Percentiles rank a stretch among this genome's conserved stretches.
Conservation (phyloP, 1,139 yeast species). For the Meyerozyma smithsonii region DNA sequence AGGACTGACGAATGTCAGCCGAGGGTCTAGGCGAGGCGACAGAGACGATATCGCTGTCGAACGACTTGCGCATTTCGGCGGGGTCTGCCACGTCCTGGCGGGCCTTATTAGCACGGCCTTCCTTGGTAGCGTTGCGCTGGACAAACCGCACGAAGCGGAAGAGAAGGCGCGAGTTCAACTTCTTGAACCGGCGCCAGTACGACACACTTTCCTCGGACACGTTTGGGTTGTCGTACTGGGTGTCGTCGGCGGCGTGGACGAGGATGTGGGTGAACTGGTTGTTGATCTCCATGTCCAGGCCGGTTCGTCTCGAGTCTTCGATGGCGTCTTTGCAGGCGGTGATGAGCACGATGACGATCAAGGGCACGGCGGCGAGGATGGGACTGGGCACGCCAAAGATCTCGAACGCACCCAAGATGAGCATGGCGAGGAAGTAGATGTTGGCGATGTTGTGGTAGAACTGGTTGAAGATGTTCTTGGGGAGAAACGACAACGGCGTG, state of each 20-base stretch:
- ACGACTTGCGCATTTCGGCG: conserved; percentile 22
- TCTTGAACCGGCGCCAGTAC: conserved; percentile 65
- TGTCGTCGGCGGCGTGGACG: conserved; percentile 7
- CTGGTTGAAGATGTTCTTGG: conserved; percentile 75
- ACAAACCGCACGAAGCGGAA: conserved; percentile 25
- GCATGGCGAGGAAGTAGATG: conserved; percentile 74
- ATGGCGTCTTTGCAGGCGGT: conserved; percentile 92
- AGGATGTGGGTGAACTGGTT: conserved; percentile 80
- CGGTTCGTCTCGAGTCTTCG: conserved; percentile 85
- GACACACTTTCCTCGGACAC: conserved; percentile 65
- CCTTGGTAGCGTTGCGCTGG: conserved; percentile 30
- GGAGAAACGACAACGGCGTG: conserved; percentile 83
- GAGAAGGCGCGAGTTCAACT: conserved; percentile 29
- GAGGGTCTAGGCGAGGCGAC: conserved; percentile 8
- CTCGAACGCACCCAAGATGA: conserved; percentile 79
- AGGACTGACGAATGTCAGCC: conserved; percentile 5
- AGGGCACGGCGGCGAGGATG: conserved; percentile 87
- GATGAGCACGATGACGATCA: conserved; percentile 82
- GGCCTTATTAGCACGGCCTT: conserved; percentile 33
- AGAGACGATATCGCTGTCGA: conserved; percentile 28
- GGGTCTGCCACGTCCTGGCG: conserved; percentile 15
- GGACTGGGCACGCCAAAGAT: conserved; percentile 91
- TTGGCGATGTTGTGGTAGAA: conserved; percentile 82
- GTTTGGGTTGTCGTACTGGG: conserved; percentile 69
- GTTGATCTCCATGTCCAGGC: conserved; percentile 78